phyloP scores from a whole-genome alignment of 169 alveolate genomes.

The Toxoplasma gondii region DNA sequence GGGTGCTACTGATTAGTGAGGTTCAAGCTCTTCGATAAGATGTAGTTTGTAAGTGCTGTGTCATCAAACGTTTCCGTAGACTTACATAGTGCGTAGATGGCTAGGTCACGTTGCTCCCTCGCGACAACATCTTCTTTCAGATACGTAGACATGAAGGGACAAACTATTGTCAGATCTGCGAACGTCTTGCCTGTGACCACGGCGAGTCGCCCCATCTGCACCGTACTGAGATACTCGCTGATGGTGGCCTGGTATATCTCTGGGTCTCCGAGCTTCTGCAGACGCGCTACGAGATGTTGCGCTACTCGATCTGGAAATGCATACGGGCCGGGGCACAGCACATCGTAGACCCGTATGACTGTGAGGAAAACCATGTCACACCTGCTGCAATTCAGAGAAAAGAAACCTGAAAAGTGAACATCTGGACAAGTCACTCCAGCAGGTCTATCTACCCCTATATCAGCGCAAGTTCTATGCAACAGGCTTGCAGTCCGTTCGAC shows the following conservation, averaged over 20 bases:
- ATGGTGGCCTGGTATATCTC: not conserved
- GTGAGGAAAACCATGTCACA: too few species aligned
- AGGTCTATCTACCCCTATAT: too few species aligned
- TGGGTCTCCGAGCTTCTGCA: not conserved
- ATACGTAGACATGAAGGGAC: conserved; percentile 28
- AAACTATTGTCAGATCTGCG: conserved; percentile 7
- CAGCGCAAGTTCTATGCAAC: too few species aligned
- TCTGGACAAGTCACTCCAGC: too few species aligned
- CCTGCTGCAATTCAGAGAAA: too few species aligned
- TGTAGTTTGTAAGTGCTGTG: too few species aligned
- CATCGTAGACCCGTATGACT: too few species aligned
- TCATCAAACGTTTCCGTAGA: not conserved
- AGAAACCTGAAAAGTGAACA: too few species aligned
- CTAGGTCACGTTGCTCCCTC: not conserved
- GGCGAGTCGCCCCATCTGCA: conserved; percentile 19
- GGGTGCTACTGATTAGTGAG: too few species aligned
- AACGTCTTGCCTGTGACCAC: not conserved
- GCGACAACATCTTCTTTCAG: not conserved
- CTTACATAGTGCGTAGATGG: conserved; percentile 1
- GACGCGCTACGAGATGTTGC: not conserved
- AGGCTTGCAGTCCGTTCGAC: too few species aligned
- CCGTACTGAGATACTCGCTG: not conserved
- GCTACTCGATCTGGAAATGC: conserved; percentile 5
- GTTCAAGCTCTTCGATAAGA: too few species aligned
- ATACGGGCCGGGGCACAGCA: not conserved